Percentiles rank a stretch among this genome's conserved stretches.
Evolutionary conservation across 2,329 filamentous ascomycete species (phyloP).

Genomic region (Capronia epimyces): DNA sequence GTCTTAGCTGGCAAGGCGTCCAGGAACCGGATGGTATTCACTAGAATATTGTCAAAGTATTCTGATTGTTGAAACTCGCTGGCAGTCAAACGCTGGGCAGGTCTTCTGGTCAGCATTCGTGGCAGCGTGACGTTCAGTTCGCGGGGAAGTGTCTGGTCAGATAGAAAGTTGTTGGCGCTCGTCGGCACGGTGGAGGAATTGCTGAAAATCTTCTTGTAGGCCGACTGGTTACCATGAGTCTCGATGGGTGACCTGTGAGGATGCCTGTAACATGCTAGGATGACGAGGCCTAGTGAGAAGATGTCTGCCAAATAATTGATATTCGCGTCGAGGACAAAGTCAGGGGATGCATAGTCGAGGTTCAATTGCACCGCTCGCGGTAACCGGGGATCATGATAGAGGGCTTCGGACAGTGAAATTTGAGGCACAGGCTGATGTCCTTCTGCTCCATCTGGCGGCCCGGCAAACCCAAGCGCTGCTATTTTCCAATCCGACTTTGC

Average conservation of each 20-base stretch:
- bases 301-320: constrained; percentile 80
- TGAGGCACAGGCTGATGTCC: constrained; percentile 70
- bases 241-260: constrained; percentile 84
- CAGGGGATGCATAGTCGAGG: constrained; percentile 88
- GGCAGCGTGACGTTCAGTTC: constrained; percentile 77
- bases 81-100: constrained; percentile 80
- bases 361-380: constrained; percentile 80
- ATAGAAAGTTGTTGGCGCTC: constrained; percentile 76
- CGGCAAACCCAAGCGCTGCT: constrained; percentile 85
- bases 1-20: constrained; percentile 90
- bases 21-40: constrained; percentile 92
- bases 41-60: constrained; percentile 94
- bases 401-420: constrained; percentile 73
- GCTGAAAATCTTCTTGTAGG: constrained; percentile 78
- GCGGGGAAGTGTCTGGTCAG: constrained; percentile 69
- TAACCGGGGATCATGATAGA: constrained; percentile 79
- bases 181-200: constrained; percentile 74
- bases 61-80: constrained; percentile 89
- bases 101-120: constrained; percentile 76
- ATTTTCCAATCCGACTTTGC: constrained; percentile 99
- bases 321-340: constrained; percentile 88
- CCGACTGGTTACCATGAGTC: constrained; percentile 69
- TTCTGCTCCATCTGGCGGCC: constrained; percentile 69
- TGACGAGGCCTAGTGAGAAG: constrained; percentile 85
- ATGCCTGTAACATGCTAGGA: constrained; percentile 88